A percentile compares a stretch with the other conserved stretches of the same genome.
Evolutionary conservation across 176 grass and related monocot genomes (phyloP).

Genomic region (Musa troglodytarum): DNA sequence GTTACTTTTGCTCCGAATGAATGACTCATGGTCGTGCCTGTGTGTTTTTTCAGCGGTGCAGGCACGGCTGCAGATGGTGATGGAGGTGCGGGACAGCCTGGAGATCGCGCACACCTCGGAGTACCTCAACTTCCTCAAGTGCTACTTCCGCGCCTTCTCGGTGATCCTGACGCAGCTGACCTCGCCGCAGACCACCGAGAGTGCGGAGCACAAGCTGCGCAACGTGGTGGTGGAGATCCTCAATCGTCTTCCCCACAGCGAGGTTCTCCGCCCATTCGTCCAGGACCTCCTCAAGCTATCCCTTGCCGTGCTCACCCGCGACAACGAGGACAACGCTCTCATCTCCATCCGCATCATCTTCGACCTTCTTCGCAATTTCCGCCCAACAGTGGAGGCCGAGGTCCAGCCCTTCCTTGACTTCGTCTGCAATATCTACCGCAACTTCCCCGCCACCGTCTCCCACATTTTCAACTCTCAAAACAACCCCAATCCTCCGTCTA

Average conservation of each 20-base stretch:
- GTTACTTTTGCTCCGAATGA: slow-evolving; percentile 6
- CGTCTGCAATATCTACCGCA: slow-evolving; percentile 74
- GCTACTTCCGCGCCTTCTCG: slow-evolving; percentile 92
- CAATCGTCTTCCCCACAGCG: slow-evolving; percentile 91
- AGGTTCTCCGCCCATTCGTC: slow-evolving; percentile 95
- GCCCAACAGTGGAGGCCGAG: slow-evolving; percentile 93
- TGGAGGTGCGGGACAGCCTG: slow-evolving; percentile 86
- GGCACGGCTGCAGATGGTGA: slow-evolving; percentile 66
- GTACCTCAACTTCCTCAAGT: slow-evolving; percentile 87
- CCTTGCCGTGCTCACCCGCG: slow-evolving; percentile 72
- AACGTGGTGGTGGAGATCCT: slow-evolving; percentile 97
- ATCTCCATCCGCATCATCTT: slow-evolving; percentile 91
- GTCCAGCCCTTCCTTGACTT: slow-evolving; percentile 98
- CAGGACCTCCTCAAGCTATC: slow-evolving; percentile 97
- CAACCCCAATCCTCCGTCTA: neutral
- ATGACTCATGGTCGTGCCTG: too few species aligned
- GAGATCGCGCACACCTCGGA: slow-evolving; percentile 95
- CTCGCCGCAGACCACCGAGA: slow-evolving; percentile 58
- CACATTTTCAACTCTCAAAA: slow-evolving; percentile 55
- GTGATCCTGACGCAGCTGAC: slow-evolving; percentile 66
- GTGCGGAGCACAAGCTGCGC: slow-evolving; percentile 79
- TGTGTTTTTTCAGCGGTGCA: slow-evolving; percentile 38
- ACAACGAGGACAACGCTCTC: slow-evolving; percentile 94
- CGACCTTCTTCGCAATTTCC: slow-evolving; percentile 94
- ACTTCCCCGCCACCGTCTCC: slow-evolving; percentile 55